Evolutionary conservation across 2,329 filamentous ascomycete genomes (phyloP).

Genomic region (Hypomyces perniciosus): DNA sequence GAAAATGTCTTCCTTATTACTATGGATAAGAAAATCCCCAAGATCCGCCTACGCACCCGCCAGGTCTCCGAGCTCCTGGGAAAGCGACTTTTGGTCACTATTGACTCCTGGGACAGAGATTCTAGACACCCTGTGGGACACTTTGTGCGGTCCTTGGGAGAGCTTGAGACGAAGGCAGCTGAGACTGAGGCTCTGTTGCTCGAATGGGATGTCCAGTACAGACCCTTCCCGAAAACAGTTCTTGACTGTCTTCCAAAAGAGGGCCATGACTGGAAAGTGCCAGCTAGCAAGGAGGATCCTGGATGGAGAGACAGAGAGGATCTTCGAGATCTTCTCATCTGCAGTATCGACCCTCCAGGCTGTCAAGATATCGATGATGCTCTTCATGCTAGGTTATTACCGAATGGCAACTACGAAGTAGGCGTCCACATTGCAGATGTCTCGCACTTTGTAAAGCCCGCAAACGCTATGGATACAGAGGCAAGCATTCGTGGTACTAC

Average conservation of each 20-base stretch:
- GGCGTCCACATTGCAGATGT: conserved; percentile 98
- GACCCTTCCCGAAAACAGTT: conserved; percentile 92
- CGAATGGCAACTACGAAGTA: conserved; percentile 92
- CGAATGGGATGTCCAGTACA: conserved; percentile 96
- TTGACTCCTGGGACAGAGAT: conserved; percentile 92
- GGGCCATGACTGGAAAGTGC: conserved; percentile 92
- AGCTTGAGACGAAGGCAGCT: conserved; percentile 93
- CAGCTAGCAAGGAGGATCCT: conserved; percentile 68
- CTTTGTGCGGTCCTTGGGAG: conserved; percentile 86
- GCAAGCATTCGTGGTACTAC: conserved; percentile 92
- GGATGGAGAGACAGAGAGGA: conserved; percentile 85
- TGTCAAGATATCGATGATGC: conserved; percentile 99
- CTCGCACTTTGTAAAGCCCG: conserved; percentile 97
- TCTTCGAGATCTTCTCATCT: conserved; percentile 79
- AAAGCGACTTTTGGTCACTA: conserved; percentile 85
- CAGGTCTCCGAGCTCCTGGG: conserved; percentile 85
- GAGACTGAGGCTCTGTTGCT: conserved; percentile 92
- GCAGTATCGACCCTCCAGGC: conserved; percentile 92
- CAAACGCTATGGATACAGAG: conserved; percentile 94
- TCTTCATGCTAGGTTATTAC: conserved; percentile 74
- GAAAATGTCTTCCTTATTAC: conserved; percentile 92
- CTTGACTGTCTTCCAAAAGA: conserved; percentile 87
- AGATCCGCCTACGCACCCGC: conserved; percentile 86
- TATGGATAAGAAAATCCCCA: conserved; percentile 97
- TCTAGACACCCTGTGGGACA: conserved; percentile 90